Evolutionary conservation across 2,329 filamentous ascomycete species (phyloP), one percentile per base, ranked within the genome.

Genomic region (Bisporella sp.): DNA sequence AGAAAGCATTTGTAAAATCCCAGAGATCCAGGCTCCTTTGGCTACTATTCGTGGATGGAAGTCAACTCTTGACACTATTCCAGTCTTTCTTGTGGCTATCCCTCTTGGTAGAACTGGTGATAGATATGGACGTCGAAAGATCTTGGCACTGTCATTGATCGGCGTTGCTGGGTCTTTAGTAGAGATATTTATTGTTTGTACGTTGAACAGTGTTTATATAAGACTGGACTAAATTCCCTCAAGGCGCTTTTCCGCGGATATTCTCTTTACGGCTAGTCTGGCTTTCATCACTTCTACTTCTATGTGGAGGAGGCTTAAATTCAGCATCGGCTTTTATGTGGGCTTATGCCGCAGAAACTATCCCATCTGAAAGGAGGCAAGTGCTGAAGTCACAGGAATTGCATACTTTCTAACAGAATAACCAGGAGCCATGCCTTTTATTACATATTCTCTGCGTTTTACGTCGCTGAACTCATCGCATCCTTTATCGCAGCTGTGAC

Each of bases 391-490:
- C 21, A 21, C 21, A 40, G 12, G 2, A 13, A 9, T 11, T 43
- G 11, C 12, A 7, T 21, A 21, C 21, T n/a, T 32, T 5, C 21
- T 32, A 11, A 42, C 31, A 4, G 1, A 13, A 21, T 47, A 1
- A 11, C 5, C 13, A 64, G 62, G 49, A 64, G 62, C 41, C 55
- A 60, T 47, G 57, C 56, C 1, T 65, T 64, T 43, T 65, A 65
- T 31, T 63, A 63, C 39, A 63, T 65, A 39, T 65, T 64, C 41
- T 64, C 63, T 6, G 60, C 63, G 29, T 65, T 62, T 40, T 65
- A 64, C 41, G 48, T 61, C 30, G 62, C 62, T 1, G 63, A 65
- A 41, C 55, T 65, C 11, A 50, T 62, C 5, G 59, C 57, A 12
- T 65, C 63, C 5, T 61, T 56, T 31, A 30, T 61, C 11, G 63